phyloP scores from a whole-genome alignment of 768 basidiomycete species.

The Boletus reticulatus region DNA sequence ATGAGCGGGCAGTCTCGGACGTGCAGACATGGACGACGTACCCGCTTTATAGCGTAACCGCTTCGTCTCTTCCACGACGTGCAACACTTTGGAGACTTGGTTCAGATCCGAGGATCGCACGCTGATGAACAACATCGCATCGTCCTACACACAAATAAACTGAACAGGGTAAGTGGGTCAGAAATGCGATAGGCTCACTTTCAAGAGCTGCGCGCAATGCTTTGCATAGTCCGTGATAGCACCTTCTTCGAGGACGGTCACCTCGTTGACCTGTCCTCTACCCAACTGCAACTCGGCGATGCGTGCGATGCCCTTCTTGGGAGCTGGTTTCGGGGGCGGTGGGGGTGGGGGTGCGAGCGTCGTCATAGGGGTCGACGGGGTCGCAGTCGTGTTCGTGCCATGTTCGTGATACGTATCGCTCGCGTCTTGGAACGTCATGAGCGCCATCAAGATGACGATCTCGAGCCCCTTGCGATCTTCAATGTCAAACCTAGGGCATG shows the following conservation, averaged over 20 bases:
- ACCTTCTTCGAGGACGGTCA: conserved; percentile 67
- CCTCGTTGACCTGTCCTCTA: conserved; percentile 72
- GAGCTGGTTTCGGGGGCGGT: conserved; percentile 59
- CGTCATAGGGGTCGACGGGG: not conserved
- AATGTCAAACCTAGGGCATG: conserved; percentile 67
- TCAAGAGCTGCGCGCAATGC: conserved; percentile 61
- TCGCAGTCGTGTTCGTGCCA: conserved; percentile 17
- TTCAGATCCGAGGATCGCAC: conserved; percentile 60
- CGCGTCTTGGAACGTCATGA: conserved; percentile 74
- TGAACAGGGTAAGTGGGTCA: not conserved
- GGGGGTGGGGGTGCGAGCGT: conserved; percentile 36
- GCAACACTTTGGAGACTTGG: conserved; percentile 75
- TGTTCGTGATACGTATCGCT: conserved; percentile 53
- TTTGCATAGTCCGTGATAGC: conserved; percentile 62
- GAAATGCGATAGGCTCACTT: conserved; percentile 38
- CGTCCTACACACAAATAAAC: conserved; percentile 46
- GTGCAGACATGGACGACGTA: conserved; percentile 23
- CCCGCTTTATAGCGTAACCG: conserved; percentile 75
- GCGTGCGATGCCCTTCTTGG: conserved; percentile 63
- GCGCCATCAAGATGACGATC: conserved; percentile 71
- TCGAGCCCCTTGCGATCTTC: conserved; percentile 84
- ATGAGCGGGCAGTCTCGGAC: not conserved
- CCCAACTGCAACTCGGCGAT: conserved; percentile 70
- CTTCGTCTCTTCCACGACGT: conserved; percentile 78
- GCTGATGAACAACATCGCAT: conserved; percentile 78